phyloP scores from a whole-genome alignment of 768 basidiomycete genomes.

The Inosperma sp. region DNA sequence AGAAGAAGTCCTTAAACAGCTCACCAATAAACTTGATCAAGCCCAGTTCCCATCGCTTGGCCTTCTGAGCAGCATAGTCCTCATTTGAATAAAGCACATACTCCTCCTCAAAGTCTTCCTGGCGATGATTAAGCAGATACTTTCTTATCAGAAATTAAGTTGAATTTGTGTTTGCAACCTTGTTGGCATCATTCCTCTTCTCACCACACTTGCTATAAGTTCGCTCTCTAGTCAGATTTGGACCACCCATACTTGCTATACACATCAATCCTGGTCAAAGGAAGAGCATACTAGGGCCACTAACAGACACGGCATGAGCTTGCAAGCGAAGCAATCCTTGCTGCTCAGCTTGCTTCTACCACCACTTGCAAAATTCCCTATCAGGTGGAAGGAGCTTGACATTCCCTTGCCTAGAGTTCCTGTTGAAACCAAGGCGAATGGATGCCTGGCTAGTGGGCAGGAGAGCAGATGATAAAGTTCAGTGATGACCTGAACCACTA shows the following conservation, averaged over 20 bases:
- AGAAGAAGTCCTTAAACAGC: slow-evolving; percentile 87
- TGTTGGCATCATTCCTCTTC: slow-evolving; percentile 59
- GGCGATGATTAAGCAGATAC: slow-evolving; percentile 93
- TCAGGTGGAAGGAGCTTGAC: slow-evolving; percentile 42
- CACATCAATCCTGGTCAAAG: slow-evolving; percentile 61
- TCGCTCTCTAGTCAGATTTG: slow-evolving; percentile 51
- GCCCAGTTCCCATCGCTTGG: slow-evolving; percentile 94
- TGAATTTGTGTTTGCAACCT: slow-evolving; percentile 59
- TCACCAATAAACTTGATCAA: slow-evolving; percentile 98
- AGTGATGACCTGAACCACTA: slow-evolving; percentile 60
- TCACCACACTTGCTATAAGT: slow-evolving; percentile 82
- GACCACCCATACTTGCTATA: slow-evolving; percentile 61
- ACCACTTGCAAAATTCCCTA: slow-evolving; percentile 64
- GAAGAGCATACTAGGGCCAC: slow-evolving; percentile 47
- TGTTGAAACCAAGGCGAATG: slow-evolving; percentile 35
- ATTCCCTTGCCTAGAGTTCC: slow-evolving; percentile 47
- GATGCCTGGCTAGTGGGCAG: slow-evolving; percentile 45
- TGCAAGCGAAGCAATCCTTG: slow-evolving; percentile 60
- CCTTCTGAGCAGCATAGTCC: slow-evolving; percentile 94
- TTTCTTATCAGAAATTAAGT: slow-evolving; percentile 94
- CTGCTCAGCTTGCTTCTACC: slow-evolving; percentile 54
- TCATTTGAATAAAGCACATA: slow-evolving; percentile 89
- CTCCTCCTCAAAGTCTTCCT: slow-evolving; percentile 85
- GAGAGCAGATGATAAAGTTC: slow-evolving; percentile 40
- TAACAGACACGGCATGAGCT: slow-evolving; percentile 48